Evolutionary conservation across 2,329 filamentous ascomycete species (phyloP), one percentile per base, ranked within the genome.

Genomic region (Penicillium sp.): DNA sequence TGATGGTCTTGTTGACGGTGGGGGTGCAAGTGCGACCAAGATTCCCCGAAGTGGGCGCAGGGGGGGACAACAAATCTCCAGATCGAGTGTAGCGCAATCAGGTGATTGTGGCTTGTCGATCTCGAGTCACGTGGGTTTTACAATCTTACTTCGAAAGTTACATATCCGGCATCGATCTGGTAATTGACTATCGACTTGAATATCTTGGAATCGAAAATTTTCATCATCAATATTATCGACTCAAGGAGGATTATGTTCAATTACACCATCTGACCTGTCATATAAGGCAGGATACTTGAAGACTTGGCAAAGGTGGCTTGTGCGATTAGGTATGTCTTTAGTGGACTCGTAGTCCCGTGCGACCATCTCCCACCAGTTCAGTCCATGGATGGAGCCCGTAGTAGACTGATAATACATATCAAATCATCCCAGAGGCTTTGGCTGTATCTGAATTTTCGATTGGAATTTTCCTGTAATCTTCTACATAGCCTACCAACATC

Each of bases 31-130:
- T 59, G 53, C 58, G 59, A 59, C 61, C 48, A 53, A 57, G 58
- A 62, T 62, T 61, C 58, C 53, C 56, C 48, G 51, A 57, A 59
- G 55, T 55, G 55, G 53, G 32, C 43, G 51, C 57, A 62, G 56
- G 51, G 58, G 43, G 58, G 52, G 52, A 68, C 70, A 73, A 74
- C 71, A 74, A 74, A 73, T 73, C 69, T 74, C 72, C 68, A 59
- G 51, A 72, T 70, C 43, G n/a, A 69, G 71, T 47, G 67, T 63
- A 29, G 62, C 47, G 43, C 56, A 11, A 54, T 66, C 64, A 67
- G 59, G 64, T 67, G 60, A 64, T 57, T 53, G 53, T 55, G 57
- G 57, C 62, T 54, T 55, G 57, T 55, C 62, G 62, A 69, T 67
- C 64, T 47, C 26, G 29, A 36, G 16, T 57, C 58, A 59, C 58